Evolutionary conservation across 352 stramenopile genomes (phyloP).

Genomic region (Nothophytophthora sp.): DNA sequence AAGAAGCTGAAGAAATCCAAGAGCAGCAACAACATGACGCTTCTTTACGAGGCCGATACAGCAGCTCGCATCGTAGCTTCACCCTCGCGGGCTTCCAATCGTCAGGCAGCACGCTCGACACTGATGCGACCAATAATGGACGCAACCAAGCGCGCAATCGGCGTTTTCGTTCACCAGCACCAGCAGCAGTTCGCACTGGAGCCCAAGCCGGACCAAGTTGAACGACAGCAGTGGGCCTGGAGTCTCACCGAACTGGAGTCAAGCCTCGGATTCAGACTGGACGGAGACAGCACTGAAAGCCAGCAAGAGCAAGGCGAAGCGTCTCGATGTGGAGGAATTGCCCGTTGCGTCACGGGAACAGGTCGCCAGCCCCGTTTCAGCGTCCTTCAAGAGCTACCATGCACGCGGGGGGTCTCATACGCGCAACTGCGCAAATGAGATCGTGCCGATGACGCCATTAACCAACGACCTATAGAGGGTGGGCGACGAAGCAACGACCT

Average conservation of each 20-base stretch:
- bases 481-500: too few species aligned
- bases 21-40: constrained; percentile 56
- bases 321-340: constrained; percentile 13
- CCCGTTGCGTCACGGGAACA: constrained; percentile 20
- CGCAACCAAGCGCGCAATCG: constrained; percentile 16
- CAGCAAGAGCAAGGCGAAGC: constrained; percentile 11
- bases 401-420: too few species aligned
- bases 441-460: too few species aligned
- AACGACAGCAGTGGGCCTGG: constrained; percentile 16
- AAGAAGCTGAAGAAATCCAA: constrained; percentile 46
- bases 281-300: constrained; percentile 10
- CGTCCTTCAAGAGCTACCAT: constrained; percentile 78
- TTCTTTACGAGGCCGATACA: constrained; percentile 64
- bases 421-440: too few species aligned
- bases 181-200: constrained; percentile 22
- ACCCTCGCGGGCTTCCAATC: constrained; percentile 61
- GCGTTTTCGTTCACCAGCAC: constrained; percentile 29
- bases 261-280: constrained; percentile 40
- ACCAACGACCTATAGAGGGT: too few species aligned
- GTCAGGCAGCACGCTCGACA: constrained; percentile 3
- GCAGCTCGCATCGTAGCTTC: constrained; percentile 34
- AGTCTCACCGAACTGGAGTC: constrained; percentile 37
- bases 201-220: constrained; percentile 19
- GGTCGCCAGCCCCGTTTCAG: constrained; percentile 27
- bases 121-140: constrained; percentile 6